Conservation (phyloP, 495 filamentous ascomycete species). For the Xanthoparmelia taractica region DNA sequence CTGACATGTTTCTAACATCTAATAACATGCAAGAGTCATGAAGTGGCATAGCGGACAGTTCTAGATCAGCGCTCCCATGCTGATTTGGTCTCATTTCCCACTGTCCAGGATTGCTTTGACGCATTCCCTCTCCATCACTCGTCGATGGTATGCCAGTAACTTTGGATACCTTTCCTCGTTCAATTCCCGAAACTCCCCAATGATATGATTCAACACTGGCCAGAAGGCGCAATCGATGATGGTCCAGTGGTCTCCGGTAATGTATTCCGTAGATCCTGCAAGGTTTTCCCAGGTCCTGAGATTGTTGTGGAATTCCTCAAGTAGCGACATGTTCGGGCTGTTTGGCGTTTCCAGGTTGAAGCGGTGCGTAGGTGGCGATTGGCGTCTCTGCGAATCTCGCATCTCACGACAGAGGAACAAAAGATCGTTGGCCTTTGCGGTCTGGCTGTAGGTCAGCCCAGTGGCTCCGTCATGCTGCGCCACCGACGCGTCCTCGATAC, state of each 20-base stretch:
- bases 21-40: too few relatives aligned
- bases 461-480: constrained; percentile 28
- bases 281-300: constrained; percentile 45
- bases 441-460: constrained; percentile 32
- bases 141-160: constrained; percentile 48
- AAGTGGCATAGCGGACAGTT: background rate
- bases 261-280: constrained; percentile 43
- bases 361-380: constrained; percentile 15
- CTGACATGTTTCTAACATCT: too few relatives aligned
- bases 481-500: constrained; percentile 24
- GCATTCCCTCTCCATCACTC: constrained; percentile 43
- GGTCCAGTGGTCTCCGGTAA: constrained; percentile 47
- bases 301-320: constrained; percentile 30
- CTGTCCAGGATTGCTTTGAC: constrained; percentile 31
- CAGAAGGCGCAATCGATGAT: constrained; percentile 66
- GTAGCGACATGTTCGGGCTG: constrained; percentile 15
- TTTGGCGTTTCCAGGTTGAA: constrained; percentile 17
- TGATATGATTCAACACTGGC: constrained; percentile 59
- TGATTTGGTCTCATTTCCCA: background rate
- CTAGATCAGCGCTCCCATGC: background rate
- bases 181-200: constrained; percentile 30
- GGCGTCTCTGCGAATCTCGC: constrained; percentile 12
- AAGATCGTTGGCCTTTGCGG: constrained; percentile 36
- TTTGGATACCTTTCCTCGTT: constrained; percentile 33
- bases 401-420: constrained; percentile 33